phyloP scores from a whole-genome alignment of 345 rosid species.

The Linum lewisii region DNA sequence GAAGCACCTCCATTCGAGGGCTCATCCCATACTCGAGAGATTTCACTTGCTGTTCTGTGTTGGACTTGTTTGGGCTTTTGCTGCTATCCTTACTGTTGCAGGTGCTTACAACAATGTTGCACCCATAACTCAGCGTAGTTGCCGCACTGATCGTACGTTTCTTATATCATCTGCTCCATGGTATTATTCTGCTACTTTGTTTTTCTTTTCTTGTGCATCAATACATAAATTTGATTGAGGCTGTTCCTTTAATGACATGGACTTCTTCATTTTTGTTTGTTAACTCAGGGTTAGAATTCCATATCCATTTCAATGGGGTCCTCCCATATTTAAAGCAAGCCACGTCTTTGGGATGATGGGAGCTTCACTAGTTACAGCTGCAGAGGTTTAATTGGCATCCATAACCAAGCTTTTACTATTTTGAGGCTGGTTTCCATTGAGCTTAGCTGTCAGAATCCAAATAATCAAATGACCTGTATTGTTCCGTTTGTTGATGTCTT shows the following conservation, averaged over 20 bases:
- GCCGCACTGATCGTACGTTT: constrained; percentile 64
- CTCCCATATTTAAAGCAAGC: constrained; percentile 89
- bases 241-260: background rate
- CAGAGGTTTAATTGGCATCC: constrained; percentile 46
- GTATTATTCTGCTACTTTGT: constrained; percentile 28
- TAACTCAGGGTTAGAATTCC: constrained; percentile 71
- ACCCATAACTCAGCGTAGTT: constrained; percentile 50
- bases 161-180: constrained; percentile 82
- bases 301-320: constrained; percentile 95
- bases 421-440: background rate
- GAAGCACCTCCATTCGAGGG: constrained; percentile 26
- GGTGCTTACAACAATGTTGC: constrained; percentile 86
- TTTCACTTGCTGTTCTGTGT: constrained; percentile 76
- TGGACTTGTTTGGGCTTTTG: constrained; percentile 81
- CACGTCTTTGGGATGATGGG: constrained; percentile 97
- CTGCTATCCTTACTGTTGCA: constrained; percentile 79
- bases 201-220: constrained; percentile 9
- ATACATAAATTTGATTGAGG: background rate
- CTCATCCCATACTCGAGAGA: constrained; percentile 50
- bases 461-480: background rate
- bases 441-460: background rate
- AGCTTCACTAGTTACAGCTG: constrained; percentile 81
- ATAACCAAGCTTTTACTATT: background rate
- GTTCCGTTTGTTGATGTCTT: background rate
- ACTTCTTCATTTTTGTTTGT: constrained; percentile 9